A percentile compares a stretch with the other conserved stretches of the same genome.
These are phyloP conservation scores for Hymenoscyphus scutula DNA, from an alignment of 2,329 filamentous ascomycete genomes.

Conservation along the genomic window DNA sequence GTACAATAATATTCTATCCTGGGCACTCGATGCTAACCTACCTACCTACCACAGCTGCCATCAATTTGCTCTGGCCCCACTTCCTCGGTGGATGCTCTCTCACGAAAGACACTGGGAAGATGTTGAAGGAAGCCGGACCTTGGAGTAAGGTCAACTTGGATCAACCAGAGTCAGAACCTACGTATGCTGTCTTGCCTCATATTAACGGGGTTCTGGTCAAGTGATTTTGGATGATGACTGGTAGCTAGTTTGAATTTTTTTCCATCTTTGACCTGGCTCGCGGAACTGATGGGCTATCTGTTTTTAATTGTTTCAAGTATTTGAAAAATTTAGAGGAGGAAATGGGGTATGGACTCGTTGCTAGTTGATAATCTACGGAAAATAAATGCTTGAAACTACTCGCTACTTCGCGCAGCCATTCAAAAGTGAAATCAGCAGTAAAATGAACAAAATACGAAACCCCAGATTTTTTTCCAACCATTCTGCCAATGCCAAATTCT, in stretches of 20 bases:
- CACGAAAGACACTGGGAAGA: slow-evolving; percentile 30
- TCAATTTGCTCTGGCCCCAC: slow-evolving; percentile 32
- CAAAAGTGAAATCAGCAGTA: neutral
- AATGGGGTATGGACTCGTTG: neutral
- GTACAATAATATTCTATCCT: no score
- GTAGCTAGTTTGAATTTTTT: neutral
- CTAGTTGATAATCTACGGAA: neutral
- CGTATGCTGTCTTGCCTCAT: slow-evolving; percentile 32
- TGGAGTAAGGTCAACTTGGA: slow-evolving; percentile 32
- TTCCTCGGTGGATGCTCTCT: slow-evolving; percentile 32
- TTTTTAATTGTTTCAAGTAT: no score
- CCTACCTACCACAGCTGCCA: slow-evolving; percentile 15
- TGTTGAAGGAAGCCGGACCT: slow-evolving; percentile 26
- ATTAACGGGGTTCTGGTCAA: slow-evolving; percentile 30
- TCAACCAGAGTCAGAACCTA: slow-evolving; percentile 25
- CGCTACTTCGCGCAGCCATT: neutral
- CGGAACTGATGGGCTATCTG: no score
- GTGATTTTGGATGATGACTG: slow-evolving; percentile 11
- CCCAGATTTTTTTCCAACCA: neutral
- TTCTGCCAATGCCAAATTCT: no score
- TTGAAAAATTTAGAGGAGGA: neutral
- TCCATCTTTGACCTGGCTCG: no score
- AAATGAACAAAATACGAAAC: neutral
- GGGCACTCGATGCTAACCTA: neutral
- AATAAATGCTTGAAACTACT: neutral